Percentiles rank a stretch among this genome's conserved stretches.
phyloP scores from a whole-genome alignment of 2,329 filamentous ascomycete genomes.

The Thielaviopsis populi region DNA sequence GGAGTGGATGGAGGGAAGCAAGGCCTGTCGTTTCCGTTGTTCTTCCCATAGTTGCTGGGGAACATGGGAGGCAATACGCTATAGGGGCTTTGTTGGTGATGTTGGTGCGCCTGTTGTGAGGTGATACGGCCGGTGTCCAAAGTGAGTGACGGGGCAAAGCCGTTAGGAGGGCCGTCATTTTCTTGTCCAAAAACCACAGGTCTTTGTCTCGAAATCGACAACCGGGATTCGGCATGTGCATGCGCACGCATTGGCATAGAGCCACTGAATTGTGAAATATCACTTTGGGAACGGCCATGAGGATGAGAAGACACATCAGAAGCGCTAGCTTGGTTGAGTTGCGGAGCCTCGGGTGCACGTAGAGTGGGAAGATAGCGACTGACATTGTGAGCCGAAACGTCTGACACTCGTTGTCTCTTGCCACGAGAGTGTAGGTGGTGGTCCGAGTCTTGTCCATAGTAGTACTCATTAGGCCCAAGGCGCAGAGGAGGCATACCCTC shows the following conservation, averaged over 20 bases:
- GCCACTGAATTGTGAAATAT: conserved; percentile 15
- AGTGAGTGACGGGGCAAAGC: not conserved
- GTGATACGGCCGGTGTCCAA: conserved; percentile 5
- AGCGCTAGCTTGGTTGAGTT: not conserved
- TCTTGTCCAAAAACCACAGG: not conserved
- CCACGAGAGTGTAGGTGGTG: conserved; percentile 10
- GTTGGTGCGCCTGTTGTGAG: not conserved
- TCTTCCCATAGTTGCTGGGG: not conserved
- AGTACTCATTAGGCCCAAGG: conserved; percentile 7
- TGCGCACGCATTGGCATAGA: conserved; percentile 11
- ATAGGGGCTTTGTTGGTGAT: conserved; percentile 1
- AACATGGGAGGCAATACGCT: conserved; percentile 9
- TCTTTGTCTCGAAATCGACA: conserved; percentile 13
- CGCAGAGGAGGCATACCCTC: conserved; percentile 15
- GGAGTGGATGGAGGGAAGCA: conserved; percentile 10
- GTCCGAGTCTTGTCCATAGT: conserved; percentile 9
- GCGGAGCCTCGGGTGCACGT: conserved; percentile 8
- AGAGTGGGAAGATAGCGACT: conserved; percentile 11
- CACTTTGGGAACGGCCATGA: conserved; percentile 15
- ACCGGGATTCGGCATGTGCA: conserved; percentile 10
- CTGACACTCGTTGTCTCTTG: conserved; percentile 13
- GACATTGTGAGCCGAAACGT: conserved; percentile 13
- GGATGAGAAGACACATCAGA: not conserved
- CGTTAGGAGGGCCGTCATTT: conserved; percentile 1
- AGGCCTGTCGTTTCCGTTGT: not conserved